Evolutionary conservation across 768 basidiomycete genomes (phyloP).

Genomic region (Arthromyces matolae): DNA sequence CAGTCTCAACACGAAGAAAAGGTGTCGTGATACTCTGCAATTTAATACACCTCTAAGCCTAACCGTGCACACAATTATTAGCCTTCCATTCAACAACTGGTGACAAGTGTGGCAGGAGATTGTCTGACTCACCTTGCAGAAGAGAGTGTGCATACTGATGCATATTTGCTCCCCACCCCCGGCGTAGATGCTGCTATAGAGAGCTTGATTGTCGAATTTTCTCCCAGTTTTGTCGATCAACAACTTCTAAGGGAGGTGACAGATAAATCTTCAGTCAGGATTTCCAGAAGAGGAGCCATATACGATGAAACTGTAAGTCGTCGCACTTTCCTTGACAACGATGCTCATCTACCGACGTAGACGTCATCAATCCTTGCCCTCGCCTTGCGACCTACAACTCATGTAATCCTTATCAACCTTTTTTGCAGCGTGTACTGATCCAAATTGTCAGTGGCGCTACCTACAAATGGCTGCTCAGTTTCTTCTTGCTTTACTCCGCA

Average conservation of each 20-base stretch:
- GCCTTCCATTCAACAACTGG: conserved; percentile 77
- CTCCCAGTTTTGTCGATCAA: conserved; percentile 37
- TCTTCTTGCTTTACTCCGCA: conserved; percentile 55
- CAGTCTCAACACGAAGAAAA: conserved; percentile 86
- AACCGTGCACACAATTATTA: too few relatives aligned
- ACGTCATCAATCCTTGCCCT: conserved; percentile 57
- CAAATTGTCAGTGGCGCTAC: conserved; percentile 67
- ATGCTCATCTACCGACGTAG: conserved; percentile 48
- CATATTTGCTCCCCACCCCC: conserved; percentile 47
- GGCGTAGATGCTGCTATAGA: conserved; percentile 45
- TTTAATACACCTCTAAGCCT: too few relatives aligned
- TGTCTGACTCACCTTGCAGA: conserved; percentile 57
- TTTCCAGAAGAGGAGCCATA: conserved; percentile 39
- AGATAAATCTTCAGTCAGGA: conserved; percentile 38
- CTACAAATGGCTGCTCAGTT: conserved; percentile 67
- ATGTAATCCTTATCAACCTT: conserved; percentile 46
- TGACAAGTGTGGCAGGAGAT: conserved; percentile 59
- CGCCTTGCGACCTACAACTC: conserved; percentile 59
- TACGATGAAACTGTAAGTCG: conserved; percentile 48
- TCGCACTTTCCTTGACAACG: conserved; percentile 7
- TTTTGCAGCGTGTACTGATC: conserved; percentile 12
- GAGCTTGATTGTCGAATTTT: conserved; percentile 50
- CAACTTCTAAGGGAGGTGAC: conserved; percentile 41
- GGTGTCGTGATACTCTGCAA: too few relatives aligned
- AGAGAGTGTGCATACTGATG: conserved; percentile 61